Evolutionary conservation across 2,329 filamentous ascomycete species (phyloP).

Genomic region (Pyrenophora tritici-repentis): DNA sequence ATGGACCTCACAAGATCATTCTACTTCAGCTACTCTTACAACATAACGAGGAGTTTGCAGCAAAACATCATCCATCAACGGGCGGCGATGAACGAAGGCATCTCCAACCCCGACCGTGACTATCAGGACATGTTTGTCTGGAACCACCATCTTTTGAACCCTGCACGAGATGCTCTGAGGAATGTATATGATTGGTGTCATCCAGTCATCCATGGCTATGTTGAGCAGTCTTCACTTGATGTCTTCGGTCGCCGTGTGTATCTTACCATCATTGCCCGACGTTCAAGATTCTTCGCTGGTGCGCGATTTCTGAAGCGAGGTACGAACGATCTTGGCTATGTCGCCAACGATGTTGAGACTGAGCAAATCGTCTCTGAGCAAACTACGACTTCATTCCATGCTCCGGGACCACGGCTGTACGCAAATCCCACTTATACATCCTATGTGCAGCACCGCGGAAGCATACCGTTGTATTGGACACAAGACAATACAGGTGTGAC

Average conservation of each 20-base stretch:
- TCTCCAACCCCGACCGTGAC: constrained; percentile 64
- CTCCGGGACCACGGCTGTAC: constrained; percentile 81
- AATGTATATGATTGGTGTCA: constrained; percentile 95
- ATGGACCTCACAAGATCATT: constrained; percentile 89
- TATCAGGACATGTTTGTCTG: constrained; percentile 98
- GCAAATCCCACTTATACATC: constrained; percentile 92
- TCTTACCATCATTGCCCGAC: constrained; percentile 89
- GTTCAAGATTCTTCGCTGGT: constrained; percentile 91
- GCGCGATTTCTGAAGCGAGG: constrained; percentile 93
- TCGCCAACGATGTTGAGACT: constrained; percentile 98
- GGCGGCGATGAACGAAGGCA: constrained; percentile 68
- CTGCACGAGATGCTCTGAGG: constrained; percentile 70
- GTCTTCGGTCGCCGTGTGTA: constrained; percentile 89
- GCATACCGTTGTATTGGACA: constrained; percentile 96
- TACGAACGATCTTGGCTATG: constrained; percentile 91
- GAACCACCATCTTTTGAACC: constrained; percentile 87
- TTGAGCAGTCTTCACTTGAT: constrained; percentile 76
- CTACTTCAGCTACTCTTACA: constrained; percentile 98
- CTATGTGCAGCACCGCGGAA: constrained; percentile 94
- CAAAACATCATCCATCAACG: constrained; percentile 87
- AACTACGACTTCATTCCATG: constrained; percentile 92
- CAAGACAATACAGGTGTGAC: constrained; percentile 95
- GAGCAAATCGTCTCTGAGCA: constrained; percentile 98
- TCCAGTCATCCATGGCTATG: constrained; percentile 93
- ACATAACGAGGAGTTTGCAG: constrained; percentile 89